Conservation (phyloP, 176 grass and related monocot species). For the Eragrostis curvula region DNA sequence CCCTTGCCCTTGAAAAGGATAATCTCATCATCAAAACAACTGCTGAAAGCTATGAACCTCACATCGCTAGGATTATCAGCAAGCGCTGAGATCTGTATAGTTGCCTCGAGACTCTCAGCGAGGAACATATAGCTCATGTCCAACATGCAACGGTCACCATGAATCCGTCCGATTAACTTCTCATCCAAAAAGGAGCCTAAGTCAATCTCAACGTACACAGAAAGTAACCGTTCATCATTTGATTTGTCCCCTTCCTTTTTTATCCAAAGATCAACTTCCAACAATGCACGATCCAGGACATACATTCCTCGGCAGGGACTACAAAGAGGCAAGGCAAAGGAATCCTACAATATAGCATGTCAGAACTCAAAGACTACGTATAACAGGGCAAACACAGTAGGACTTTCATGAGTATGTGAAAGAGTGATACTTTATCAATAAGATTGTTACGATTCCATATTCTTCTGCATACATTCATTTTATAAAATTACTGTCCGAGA, state of each 20-base stretch:
- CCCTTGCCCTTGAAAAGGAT: too few relatives aligned
- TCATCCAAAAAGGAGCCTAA: background rate
- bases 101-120: slow-evolving; percentile 18
- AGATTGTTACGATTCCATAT: too few relatives aligned
- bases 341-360: slow-evolving; percentile 31
- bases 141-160: slow-evolving; percentile 25
- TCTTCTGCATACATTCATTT: too few relatives aligned
- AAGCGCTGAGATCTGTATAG: slow-evolving; percentile 14
- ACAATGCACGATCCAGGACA: slow-evolving; percentile 31
- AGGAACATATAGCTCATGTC: slow-evolving; percentile 10
- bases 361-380: background rate
- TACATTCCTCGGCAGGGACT: slow-evolving; percentile 45
- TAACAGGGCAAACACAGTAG: background rate
- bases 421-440: too few relatives aligned
- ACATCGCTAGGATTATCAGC: background rate
- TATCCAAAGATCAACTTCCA: too few relatives aligned
- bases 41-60: slow-evolving; percentile 24
- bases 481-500: too few relatives aligned
- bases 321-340: slow-evolving; percentile 28
- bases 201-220: slow-evolving; percentile 5
- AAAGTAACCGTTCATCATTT: slow-evolving; percentile 24
- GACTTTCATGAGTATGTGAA: too few relatives aligned
- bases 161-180: slow-evolving; percentile 12
- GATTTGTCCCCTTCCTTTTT: slow-evolving; percentile 32
- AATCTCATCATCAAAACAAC: slow-evolving; percentile 27